These are phyloP conservation scores for Verticillium albo-atrum DNA, from an alignment of 2,329 filamentous ascomycete genomes.

Conservation along the genomic window DNA sequence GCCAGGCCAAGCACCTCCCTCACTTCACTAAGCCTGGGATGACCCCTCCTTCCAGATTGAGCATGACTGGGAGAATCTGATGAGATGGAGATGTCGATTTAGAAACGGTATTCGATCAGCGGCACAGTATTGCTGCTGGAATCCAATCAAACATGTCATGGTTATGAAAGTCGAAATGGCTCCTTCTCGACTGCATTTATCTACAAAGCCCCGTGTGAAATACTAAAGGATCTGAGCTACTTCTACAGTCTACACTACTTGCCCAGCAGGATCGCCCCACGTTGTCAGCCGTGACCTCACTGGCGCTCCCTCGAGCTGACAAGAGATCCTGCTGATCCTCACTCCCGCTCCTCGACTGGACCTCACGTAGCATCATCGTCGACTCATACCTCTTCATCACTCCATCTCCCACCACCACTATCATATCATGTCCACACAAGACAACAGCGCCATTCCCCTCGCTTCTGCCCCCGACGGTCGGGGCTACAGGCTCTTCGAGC, in stretches of 20 bases:
- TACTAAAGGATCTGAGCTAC: too few species aligned
- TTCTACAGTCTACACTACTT: too few species aligned
- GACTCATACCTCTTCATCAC: neutral
- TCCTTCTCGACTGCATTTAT: too few species aligned
- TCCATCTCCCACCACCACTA: neutral
- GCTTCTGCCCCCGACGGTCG: slow-evolving; percentile 41
- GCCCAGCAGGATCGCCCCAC: too few species aligned
- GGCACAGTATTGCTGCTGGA: too few species aligned
- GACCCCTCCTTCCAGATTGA: neutral
- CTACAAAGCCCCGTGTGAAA: too few species aligned
- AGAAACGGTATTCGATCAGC: too few species aligned
- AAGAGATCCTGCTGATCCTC: neutral
- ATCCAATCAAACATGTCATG: too few species aligned
- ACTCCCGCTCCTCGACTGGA: neutral
- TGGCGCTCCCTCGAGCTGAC: neutral
- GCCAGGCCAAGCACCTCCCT: neutral
- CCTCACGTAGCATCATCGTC: neutral
- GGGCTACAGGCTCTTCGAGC: slow-evolving; percentile 57
- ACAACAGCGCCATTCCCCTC: slow-evolving; percentile 42
- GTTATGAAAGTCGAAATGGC: too few species aligned
- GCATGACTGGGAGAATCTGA: too few species aligned
- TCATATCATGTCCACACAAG: slow-evolving; percentile 43
- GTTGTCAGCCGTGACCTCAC: neutral
- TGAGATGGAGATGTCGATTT: too few species aligned
- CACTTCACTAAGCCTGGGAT: too few species aligned